These are phyloP conservation scores for Brettanomyces sp. DNA, from an alignment of 805 yeast genomes.

Conservation along the genomic window DNA sequence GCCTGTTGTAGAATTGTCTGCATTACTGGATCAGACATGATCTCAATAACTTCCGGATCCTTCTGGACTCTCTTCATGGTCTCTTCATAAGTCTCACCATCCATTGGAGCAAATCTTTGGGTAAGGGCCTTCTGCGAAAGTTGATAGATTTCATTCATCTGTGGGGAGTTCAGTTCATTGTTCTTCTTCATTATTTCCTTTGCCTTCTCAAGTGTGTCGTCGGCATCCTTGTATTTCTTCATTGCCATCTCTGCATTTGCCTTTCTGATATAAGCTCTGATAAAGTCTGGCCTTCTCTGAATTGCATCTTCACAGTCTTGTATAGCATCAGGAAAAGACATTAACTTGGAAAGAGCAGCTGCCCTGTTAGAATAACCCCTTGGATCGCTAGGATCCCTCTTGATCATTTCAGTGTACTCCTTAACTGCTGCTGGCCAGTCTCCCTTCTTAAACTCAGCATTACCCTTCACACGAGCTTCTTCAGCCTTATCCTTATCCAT, in stretches of 20 bases:
- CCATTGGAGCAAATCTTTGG: slow-evolving; percentile 72
- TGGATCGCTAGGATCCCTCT: slow-evolving; percentile 94
- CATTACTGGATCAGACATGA: slow-evolving; percentile 93
- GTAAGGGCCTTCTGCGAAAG: slow-evolving; percentile 67
- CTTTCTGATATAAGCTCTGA: slow-evolving; percentile 94
- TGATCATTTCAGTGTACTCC: slow-evolving; percentile 90
- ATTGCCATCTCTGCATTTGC: slow-evolving; percentile 90
- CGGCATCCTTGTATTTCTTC: slow-evolving; percentile 73
- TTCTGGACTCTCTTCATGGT: slow-evolving; percentile 81
- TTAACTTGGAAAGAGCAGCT: slow-evolving; percentile 86
- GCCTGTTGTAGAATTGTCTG: slow-evolving; percentile 92
- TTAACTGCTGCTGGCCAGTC: slow-evolving; percentile 97
- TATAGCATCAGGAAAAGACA: slow-evolving; percentile 96
- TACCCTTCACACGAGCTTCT: slow-evolving; percentile 89
- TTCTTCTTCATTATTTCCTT: slow-evolving; percentile 62
- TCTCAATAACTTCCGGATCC: slow-evolving; percentile 90
- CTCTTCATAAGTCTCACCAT: slow-evolving; percentile 89
- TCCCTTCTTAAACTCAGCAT: slow-evolving; percentile 75
- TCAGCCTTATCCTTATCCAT: slow-evolving; percentile 90
- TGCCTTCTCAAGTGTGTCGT: slow-evolving; percentile 75
- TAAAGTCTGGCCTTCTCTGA: slow-evolving; percentile 75
- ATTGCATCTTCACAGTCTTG: slow-evolving; percentile 88
- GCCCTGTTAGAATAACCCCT: slow-evolving; percentile 98
- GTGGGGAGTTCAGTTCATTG: slow-evolving; percentile 44
- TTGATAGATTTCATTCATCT: slow-evolving; percentile 68